Percentiles rank a stretch among this genome's conserved stretches.
Evolutionary conservation across 1,284 basidiomycete genomes (phyloP).

Genomic region (Lentinula novae-zelandiae): DNA sequence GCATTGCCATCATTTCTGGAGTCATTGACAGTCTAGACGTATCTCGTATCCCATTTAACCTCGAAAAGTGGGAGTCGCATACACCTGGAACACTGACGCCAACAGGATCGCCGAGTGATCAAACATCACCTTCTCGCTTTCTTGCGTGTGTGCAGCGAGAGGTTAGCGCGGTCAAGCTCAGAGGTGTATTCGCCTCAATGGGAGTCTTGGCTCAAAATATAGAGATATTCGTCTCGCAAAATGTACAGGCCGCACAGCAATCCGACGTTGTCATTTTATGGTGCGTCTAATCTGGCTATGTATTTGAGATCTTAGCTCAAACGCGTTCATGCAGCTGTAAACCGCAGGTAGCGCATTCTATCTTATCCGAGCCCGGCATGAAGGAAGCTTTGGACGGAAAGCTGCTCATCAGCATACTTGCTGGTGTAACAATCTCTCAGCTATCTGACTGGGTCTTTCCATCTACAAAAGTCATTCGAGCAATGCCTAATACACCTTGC

Average conservation of each 20-base stretch:
- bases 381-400: slow-evolving; percentile 84
- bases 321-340: slow-evolving; percentile 67
- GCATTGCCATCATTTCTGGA: slow-evolving; percentile 91
- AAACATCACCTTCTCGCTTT: slow-evolving; percentile 77
- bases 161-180: slow-evolving; percentile 75
- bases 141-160: slow-evolving; percentile 85
- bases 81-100: slow-evolving; percentile 84
- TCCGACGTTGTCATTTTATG: slow-evolving; percentile 88
- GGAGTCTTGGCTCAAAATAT: slow-evolving; percentile 58
- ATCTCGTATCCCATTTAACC: slow-evolving; percentile 24
- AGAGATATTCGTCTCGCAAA: slow-evolving; percentile 67
- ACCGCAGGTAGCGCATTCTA: slow-evolving; percentile 81
- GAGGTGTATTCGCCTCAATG: slow-evolving; percentile 56
- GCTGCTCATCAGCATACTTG: slow-evolving; percentile 93
- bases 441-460: slow-evolving; percentile 72
- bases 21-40: slow-evolving; percentile 73
- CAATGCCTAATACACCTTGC: slow-evolving; percentile 99
- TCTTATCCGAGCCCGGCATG: slow-evolving; percentile 82
- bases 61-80: slow-evolving; percentile 75
- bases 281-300: slow-evolving; percentile 40
- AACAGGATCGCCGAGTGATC: slow-evolving; percentile 44
- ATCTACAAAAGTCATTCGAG: slow-evolving; percentile 84
- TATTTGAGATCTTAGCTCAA: not conserved
- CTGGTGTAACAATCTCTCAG: slow-evolving; percentile 89
- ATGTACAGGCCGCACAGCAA: slow-evolving; percentile 70